These are phyloP conservation scores for Casuarina glauca DNA, from an alignment of 306 rosid species.

Conservation along the genomic window DNA sequence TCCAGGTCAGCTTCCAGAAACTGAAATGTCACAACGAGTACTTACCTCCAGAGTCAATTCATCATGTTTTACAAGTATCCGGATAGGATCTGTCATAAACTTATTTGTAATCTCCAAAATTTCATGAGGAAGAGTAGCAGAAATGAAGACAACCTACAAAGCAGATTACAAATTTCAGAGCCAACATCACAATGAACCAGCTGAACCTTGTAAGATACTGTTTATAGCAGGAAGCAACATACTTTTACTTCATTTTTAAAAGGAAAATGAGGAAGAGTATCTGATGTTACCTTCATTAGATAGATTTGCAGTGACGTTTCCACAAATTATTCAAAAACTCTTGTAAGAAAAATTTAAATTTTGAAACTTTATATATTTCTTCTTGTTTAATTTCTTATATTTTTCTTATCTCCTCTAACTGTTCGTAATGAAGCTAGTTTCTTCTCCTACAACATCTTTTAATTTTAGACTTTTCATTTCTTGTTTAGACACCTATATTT, in stretches of 20 bases:
- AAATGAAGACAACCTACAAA: constrained; percentile 82
- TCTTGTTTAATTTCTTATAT: too few species aligned
- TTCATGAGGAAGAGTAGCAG: constrained; percentile 99
- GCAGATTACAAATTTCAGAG: constrained; percentile 22
- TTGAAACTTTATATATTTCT: too few species aligned
- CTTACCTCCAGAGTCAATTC: constrained; percentile 95
- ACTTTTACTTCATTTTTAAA: not conserved
- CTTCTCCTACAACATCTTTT: too few species aligned
- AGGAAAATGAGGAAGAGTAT: too few species aligned
- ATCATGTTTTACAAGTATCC: constrained; percentile 99
- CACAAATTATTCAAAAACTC: too few species aligned
- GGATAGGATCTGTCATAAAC: constrained; percentile 98
- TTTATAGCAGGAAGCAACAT: constrained; percentile 2
- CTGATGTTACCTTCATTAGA: too few species aligned
- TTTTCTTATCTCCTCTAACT: too few species aligned
- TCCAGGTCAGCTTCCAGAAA: constrained; percentile 20
- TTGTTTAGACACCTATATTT: too few species aligned
- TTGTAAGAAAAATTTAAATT: too few species aligned
- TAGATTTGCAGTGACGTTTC: too few species aligned
- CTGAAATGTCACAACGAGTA: constrained; percentile 14
- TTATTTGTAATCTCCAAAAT: constrained; percentile 94
- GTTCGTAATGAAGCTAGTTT: too few species aligned
- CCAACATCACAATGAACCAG: not conserved
- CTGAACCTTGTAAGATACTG: not conserved
- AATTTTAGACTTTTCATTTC: too few species aligned